Base-by-base conservation (phyloP, 202 grass and related monocot species). In the Carex arenaria region DNA sequence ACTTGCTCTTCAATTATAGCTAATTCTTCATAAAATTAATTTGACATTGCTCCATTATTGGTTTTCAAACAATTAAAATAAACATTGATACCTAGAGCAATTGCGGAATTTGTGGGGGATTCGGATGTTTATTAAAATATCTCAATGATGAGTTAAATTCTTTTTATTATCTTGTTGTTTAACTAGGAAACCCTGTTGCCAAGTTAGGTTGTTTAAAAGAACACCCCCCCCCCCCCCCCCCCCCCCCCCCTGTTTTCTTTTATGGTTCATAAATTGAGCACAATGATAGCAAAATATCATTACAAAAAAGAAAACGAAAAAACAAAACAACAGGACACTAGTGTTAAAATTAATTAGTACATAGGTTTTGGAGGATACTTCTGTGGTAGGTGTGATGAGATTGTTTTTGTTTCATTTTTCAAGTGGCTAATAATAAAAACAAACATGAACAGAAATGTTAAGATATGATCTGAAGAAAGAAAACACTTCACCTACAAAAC, bases 81-180 rank as follows among this genome's bases (percentile, higher is more conserved):
- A 68, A 38, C n/a, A 68, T 68, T 67, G 61, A 64, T 68, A 38
- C 9, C 63, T 31, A 47, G 22, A 82, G 43, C 28, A 82, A 53
- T 67, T 53, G 63, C 17, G 36, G 18, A 64, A 53, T 82, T 69
- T 67, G 14, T 49, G 47, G 49, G 38, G 61, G 36, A 31, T 53
- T 82, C 0, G 17, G 3, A 67, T 38, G 36, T 51, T 52, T 69
- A 67, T 82, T 82, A 82, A 69, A 81, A 49, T 80, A 80, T n/a
- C 59, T 66, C 38, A 81, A 81, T 81, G 8, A 81, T 65, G 57
- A 49, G 34, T 38, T 80, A 64, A 45, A 17, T 81, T 81, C 7
- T 36, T 81, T 64, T 81, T 32, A 7, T 55, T 47, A 17, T 49
- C 1, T 20, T 80, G 40, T 66, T 45, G 17, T 61, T 80, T 31